Base-by-base conservation (phyloP, 1,139 yeast species). In the Pichia sp. region DNA sequence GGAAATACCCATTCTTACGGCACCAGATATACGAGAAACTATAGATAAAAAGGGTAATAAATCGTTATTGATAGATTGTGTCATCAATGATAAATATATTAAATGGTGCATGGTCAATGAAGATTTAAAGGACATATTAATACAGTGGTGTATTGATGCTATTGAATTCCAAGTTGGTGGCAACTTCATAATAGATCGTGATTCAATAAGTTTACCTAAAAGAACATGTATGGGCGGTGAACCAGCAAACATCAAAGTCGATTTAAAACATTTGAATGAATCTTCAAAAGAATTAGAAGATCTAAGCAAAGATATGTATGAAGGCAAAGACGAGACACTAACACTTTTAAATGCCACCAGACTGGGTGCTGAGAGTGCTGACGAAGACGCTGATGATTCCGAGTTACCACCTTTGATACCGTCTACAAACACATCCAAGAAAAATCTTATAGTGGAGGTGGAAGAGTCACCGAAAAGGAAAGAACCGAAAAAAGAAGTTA, bases 1-100 rank as follows among this genome's bases (percentile, higher is more conserved):
- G 96, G 91, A 85, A 52, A 84, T 89, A 4, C 96, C 96, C 1
- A 79, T 89, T 10, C 75, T 85, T 1, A 78, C 87, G 0, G 81
- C 91, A 0, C 68, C 72, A 0, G 76, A 76, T 46, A 66, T 75
- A 48, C 63, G 82, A 17, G 57, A 59, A 12, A 83, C 76, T 35
- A 64, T 54, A 17, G 96, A 90, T 60, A 88, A 88, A 62, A 81
- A 82, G 58, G 95, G 94, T 1, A 68, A 70, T 10, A 67, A 71
- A 17, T 79, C 89, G 32, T 68, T 76, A 34, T 89, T 87, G 3
- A 79, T 81, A 58, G 96, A 89, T 62, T 88, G 96, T 62, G 82
- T 90, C 34, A 76, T 87, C 45, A 79, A 83, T 60, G 71, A 77
- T 17, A 67, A 67, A 14, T 78, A 89, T 51, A 76, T 83, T 66